Conservation (phyloP, 371 early-diverging fungal species). For the Phascolomyces articulosus region DNA sequence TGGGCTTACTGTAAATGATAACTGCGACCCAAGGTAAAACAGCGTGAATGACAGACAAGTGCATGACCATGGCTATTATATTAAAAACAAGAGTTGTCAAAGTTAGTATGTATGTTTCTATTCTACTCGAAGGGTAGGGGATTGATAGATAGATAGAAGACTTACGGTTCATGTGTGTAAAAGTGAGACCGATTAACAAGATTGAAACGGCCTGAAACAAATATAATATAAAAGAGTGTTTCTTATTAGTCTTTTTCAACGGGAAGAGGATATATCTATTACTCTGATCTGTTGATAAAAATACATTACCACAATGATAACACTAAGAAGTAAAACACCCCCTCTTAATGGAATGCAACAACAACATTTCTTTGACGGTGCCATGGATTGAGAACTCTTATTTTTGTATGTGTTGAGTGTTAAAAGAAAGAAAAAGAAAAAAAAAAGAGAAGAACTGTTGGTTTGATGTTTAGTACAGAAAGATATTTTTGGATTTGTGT, state of each 20-base stretch:
- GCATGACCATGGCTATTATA: constrained; percentile 45
- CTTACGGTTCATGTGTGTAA: constrained; percentile 50
- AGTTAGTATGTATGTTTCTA: too few relatives aligned
- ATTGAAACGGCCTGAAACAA: constrained; percentile 33
- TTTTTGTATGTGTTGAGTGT: neutral
- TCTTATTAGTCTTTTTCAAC: too few relatives aligned
- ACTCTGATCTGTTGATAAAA: too few relatives aligned
- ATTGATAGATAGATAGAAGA: neutral
- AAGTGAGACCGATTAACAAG: constrained; percentile 33
- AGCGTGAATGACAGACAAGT: constrained; percentile 32
- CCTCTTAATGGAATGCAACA: constrained; percentile 52
- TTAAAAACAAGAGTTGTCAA: too few relatives aligned
- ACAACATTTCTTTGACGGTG: constrained; percentile 35
- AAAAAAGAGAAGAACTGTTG: neutral
- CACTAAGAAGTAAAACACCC: constrained; percentile 33
- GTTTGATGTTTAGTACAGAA: neutral
- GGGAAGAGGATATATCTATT: too few relatives aligned
- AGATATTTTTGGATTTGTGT: neutral
- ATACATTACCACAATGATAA: constrained; percentile 28
- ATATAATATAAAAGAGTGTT: neutral
- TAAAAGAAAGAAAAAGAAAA: constrained; percentile 6
- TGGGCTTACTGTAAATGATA: constrained; percentile 30
- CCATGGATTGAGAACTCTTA: constrained; percentile 16
- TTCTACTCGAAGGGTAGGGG: too few relatives aligned
- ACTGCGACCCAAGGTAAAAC: constrained; percentile 43